Evolutionary conservation across 2,329 filamentous ascomycete genomes (phyloP).

Genomic region (Paecilomyces niveus): DNA sequence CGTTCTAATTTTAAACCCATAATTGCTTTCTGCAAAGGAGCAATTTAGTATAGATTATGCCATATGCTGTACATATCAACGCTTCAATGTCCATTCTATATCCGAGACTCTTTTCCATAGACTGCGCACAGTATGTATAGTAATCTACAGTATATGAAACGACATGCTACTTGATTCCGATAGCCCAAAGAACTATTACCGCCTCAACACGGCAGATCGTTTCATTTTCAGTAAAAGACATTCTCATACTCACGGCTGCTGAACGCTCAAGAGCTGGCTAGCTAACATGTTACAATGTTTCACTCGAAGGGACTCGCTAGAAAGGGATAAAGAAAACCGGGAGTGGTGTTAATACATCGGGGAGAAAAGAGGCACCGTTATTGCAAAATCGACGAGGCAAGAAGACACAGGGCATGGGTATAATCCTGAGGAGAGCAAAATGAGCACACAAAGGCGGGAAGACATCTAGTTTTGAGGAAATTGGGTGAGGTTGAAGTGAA

Average conservation of each 20-base stretch:
- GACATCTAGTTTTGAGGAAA: not conserved
- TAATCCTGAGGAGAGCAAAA: not conserved
- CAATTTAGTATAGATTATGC: not conserved
- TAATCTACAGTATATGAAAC: no score
- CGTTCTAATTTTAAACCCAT: slow-evolving; percentile 27
- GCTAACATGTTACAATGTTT: not conserved
- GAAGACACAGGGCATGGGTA: not conserved
- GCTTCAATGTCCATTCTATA: not conserved
- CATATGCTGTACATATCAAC: not conserved
- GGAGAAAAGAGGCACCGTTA: not conserved
- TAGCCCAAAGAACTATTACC: not conserved
- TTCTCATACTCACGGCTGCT: not conserved
- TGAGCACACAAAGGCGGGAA: not conserved
- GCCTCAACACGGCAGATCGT: not conserved
- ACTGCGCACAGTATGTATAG: no score
- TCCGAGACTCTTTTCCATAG: not conserved
- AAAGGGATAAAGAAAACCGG: not conserved
- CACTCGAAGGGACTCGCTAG: not conserved
- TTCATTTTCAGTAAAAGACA: not conserved
- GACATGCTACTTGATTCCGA: no score
- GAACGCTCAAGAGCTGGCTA: not conserved
- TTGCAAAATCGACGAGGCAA: not conserved
- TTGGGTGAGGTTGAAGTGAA: slow-evolving; percentile 2
- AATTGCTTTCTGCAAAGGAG: not conserved
- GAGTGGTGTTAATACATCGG: not conserved